Percentiles rank a stretch among this genome's conserved stretches.
phyloP scores from a whole-genome alignment of 176 grass and related monocot species.

The Typha latifolia region DNA sequence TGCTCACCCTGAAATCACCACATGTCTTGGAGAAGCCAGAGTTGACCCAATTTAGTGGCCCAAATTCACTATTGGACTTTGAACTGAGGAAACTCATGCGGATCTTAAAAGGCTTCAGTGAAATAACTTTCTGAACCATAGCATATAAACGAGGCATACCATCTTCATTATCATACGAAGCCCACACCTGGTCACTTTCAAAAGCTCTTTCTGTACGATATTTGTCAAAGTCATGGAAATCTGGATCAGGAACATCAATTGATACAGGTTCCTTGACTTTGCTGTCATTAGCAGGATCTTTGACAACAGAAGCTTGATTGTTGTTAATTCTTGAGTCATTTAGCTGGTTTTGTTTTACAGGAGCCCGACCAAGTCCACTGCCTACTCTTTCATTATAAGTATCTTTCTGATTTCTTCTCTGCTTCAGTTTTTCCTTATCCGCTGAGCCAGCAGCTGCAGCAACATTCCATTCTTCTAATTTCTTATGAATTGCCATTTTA shows the following conservation, averaged over 20 bases:
- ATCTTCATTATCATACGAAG: slow-evolving; percentile 89
- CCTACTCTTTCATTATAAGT: slow-evolving; percentile 28
- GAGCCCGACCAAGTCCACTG: slow-evolving; percentile 21
- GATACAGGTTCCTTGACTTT: slow-evolving; percentile 24
- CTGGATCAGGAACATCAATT: slow-evolving; percentile 92
- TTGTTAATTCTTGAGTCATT: slow-evolving; percentile 25
- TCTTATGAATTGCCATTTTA: slow-evolving; percentile 34
- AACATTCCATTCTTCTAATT: slow-evolving; percentile 45
- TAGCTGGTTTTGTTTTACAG: slow-evolving; percentile 27
- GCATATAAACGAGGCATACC: slow-evolving; percentile 93
- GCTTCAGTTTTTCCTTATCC: slow-evolving; percentile 8
- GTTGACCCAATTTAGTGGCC: slow-evolving; percentile 68
- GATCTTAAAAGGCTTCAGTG: slow-evolving; percentile 67
- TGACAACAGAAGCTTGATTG: slow-evolving; percentile 16
- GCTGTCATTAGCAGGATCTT: not conserved
- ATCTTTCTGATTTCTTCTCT: slow-evolving; percentile 20
- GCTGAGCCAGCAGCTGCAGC: slow-evolving; percentile 17
- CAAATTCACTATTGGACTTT: slow-evolving; percentile 66
- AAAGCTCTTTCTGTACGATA: slow-evolving; percentile 78
- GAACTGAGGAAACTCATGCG: slow-evolving; percentile 77
- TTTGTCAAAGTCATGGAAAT: slow-evolving; percentile 96
- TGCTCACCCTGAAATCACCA: slow-evolving; percentile 77
- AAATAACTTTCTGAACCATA: slow-evolving; percentile 88
- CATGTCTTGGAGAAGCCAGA: slow-evolving; percentile 81
- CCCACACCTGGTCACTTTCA: slow-evolving; percentile 84